These are phyloP conservation scores for Arachnomyces sp. DNA, from an alignment of 2,329 filamentous ascomycete genomes.

Conservation along the genomic window DNA sequence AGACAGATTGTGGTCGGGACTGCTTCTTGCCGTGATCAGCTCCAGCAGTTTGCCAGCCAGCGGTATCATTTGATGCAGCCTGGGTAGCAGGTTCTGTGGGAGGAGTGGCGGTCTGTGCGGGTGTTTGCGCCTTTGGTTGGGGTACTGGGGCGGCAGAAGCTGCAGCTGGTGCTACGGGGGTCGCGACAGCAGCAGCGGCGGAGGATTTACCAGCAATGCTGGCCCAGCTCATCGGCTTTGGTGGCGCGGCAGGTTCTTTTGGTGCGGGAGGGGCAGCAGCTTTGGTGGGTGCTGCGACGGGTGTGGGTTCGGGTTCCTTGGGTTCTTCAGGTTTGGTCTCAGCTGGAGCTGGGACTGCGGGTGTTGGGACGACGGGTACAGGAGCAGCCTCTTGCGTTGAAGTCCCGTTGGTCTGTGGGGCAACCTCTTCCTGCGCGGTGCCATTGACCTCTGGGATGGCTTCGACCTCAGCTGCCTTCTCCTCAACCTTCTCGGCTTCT, in stretches of 20 bases:
- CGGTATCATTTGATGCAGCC: conserved; percentile 57
- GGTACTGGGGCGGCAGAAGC: conserved; percentile 23
- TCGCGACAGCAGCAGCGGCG: conserved; percentile 27
- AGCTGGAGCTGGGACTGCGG: conserved; percentile 28
- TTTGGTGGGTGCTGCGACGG: conserved; percentile 42
- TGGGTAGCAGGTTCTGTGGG: conserved; percentile 60
- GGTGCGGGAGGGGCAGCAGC: conserved; percentile 32
- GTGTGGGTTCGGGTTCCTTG: conserved; percentile 52
- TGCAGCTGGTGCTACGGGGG: conserved; percentile 26
- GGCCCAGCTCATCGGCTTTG: conserved; percentile 55
- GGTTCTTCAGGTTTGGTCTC: conserved; percentile 54
- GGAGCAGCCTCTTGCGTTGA: too few species aligned
- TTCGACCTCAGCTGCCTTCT: too few species aligned
- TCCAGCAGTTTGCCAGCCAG: conserved; percentile 83
- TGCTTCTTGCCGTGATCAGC: conserved; percentile 73
- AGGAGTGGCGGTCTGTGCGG: conserved; percentile 30
- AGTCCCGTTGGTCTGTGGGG: too few species aligned
- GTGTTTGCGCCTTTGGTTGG: conserved; percentile 25
- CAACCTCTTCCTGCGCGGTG: conserved; percentile 17
- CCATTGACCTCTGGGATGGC: conserved; percentile 8
- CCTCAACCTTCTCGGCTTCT: conserved; percentile 1
- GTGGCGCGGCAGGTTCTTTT: conserved; percentile 37
- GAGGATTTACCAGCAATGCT: conserved; percentile 47
- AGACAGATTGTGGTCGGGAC: conserved; percentile 60
- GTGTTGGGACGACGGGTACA: neutral